Evolutionary conservation across 306 rosid species (phyloP).

Genomic region (Delonix regia): DNA sequence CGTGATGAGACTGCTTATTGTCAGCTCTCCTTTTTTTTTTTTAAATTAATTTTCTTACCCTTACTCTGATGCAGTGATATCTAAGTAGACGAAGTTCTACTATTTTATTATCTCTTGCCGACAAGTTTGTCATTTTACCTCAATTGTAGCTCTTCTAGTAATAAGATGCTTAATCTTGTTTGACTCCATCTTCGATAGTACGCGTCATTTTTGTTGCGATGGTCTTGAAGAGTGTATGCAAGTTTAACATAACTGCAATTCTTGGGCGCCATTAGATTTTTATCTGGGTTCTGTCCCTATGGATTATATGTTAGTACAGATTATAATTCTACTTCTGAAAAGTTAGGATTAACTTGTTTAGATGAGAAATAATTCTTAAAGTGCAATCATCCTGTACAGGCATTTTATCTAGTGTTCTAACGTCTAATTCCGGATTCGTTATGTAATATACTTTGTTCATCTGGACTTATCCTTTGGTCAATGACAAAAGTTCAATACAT

Average conservation of each 20-base stretch:
- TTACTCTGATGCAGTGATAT: background rate
- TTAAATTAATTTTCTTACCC: background rate
- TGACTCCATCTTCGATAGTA: background rate
- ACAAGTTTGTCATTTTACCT: background rate
- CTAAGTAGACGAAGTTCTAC: background rate
- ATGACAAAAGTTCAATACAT: background rate
- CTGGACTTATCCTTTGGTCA: background rate
- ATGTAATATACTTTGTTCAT: background rate
- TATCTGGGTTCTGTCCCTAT: background rate
- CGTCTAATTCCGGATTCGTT: constrained; percentile 1
- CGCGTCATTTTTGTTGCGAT: constrained; percentile 3
- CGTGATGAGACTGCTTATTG: background rate
- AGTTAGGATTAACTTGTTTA: background rate
- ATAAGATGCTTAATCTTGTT: background rate
- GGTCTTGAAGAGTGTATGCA: background rate
- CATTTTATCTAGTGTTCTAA: background rate
- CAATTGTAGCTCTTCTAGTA: constrained; percentile 1
- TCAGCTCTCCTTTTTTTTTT: background rate
- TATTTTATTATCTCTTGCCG: background rate
- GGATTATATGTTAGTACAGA: background rate
- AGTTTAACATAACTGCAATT: background rate
- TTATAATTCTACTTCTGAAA: background rate
- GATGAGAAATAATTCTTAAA: background rate
- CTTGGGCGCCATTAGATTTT: background rate
- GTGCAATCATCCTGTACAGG: background rate